Conservation (phyloP, 2,329 filamentous ascomycete genomes). For the Leptographium lundbergii region DNA sequence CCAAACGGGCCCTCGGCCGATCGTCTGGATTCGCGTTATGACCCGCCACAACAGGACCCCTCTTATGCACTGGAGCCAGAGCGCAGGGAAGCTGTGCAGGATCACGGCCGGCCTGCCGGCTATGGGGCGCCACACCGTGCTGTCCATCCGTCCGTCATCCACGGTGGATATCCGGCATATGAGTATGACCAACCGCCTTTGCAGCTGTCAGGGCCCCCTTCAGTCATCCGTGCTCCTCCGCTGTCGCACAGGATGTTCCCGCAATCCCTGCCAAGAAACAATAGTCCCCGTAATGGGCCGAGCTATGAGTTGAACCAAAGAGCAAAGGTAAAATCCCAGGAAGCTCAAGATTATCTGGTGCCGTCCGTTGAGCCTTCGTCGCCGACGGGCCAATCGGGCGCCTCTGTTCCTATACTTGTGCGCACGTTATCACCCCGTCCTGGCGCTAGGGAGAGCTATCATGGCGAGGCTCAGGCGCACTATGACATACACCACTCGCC, state of each 20-base stretch:
- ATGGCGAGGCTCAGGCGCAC: background rate
- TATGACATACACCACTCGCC: background rate
- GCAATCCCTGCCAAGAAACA: background rate
- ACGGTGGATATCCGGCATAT: background rate
- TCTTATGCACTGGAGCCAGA: background rate
- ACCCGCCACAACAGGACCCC: background rate
- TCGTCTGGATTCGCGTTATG: background rate
- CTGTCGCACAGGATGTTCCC: background rate
- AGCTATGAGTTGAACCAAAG: background rate
- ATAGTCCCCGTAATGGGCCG: background rate
- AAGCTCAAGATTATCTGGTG: constrained; percentile 30
- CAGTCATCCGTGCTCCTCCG: background rate
- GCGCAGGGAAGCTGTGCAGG: background rate
- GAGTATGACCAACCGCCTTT: background rate
- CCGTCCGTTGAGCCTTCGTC: constrained; percentile 33
- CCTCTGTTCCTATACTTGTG: constrained; percentile 9
- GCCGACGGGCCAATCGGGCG: constrained; percentile 15
- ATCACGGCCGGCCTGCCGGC: background rate
- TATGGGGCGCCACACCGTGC: background rate
- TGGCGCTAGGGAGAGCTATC: background rate
- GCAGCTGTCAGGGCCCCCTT: background rate
- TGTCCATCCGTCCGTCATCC: background rate
- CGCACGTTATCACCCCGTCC: constrained; percentile 9
- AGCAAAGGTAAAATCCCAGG: constrained; percentile 4
- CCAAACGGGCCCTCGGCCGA: background rate